Evolutionary conservation across 2,329 filamentous ascomycete species (phyloP), one percentile per base, ranked within the genome.

Genomic region (Ophiostoma sp.): DNA sequence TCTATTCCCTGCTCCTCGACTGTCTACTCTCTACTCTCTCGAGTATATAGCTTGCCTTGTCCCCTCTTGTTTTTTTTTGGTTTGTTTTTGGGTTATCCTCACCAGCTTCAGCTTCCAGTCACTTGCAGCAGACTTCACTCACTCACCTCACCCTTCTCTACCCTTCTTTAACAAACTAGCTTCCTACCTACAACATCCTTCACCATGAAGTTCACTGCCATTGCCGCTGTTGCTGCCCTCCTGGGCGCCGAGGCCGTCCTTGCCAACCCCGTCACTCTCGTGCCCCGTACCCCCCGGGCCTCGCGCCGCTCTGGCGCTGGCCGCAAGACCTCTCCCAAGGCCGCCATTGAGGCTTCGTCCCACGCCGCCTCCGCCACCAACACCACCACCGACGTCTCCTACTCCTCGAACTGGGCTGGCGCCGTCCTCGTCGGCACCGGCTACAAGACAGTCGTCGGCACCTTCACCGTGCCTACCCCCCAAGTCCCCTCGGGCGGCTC

Each of bases 161-260:
- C 52, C 52, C n/a, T 17, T 36, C 15, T 65, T 65, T 41, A 65
- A 39, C 39, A 64, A 13, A n/a, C 20, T 39, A n/a, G 4, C 11
- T 35, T 36, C 33, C 20, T 64, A 15, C 13, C 57, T 35, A 20
- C 62, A 39, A 23, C 60, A 23, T 7, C 35, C 57, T 31, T 33
- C 62, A 65, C 8, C 17, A 87, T 87, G 85, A 86, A 84, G 80
- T 78, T 83, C 78, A 78, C 83, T 77, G 75, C 80, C 67, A 72
- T 79, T 67, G 71, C 83, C 64, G 77, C 73, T 36, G 23, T 67
- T 41, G 71, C 72, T 23, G 73, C 70, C 70, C 70, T 73, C 35
- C 67, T 74, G 41, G 69, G 82, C 71, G 80, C 81, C 68, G 78
- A 79, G 70, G 75, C 78, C 70, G 80, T 79, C 67, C 67, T 83